phyloP scores from a whole-genome alignment of 2,329 filamentous ascomycete species.

The Cyclaneusma minus region DNA sequence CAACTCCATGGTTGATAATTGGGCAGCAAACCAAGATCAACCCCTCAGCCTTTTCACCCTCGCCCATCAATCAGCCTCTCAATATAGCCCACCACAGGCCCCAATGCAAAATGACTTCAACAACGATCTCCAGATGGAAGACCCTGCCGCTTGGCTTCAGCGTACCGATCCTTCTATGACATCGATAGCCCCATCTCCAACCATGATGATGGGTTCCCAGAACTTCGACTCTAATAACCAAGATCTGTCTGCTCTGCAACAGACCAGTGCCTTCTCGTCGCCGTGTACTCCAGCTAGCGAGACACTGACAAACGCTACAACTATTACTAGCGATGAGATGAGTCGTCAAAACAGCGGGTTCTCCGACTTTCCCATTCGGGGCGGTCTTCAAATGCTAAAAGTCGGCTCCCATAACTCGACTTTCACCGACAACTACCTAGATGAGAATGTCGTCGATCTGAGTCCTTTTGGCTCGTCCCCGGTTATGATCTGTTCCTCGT shows the following conservation, averaged over 20 bases:
- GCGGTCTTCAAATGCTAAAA: conserved; percentile 17
- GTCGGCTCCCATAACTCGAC: conserved; percentile 16
- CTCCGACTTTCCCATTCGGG: conserved; percentile 16
- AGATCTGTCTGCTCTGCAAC: background rate
- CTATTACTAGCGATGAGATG: conserved; percentile 15
- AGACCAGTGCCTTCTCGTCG: conserved; percentile 7
- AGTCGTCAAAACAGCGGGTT: conserved; percentile 18
- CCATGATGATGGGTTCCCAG: conserved; percentile 7
- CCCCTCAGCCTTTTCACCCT: conserved; percentile 12
- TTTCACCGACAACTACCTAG: conserved; percentile 12
- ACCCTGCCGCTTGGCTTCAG: conserved; percentile 12
- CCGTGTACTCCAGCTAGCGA: conserved; percentile 15
- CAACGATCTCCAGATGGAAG: conserved; percentile 7
- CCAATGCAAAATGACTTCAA: conserved; percentile 7
- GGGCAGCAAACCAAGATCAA: conserved; percentile 12
- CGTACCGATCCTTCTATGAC: conserved; percentile 5
- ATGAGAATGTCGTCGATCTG: conserved; percentile 15
- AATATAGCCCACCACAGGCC: conserved; percentile 9
- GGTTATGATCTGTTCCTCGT: conserved; percentile 15
- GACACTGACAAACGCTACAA: conserved; percentile 17
- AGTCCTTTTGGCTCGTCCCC: conserved; percentile 10
- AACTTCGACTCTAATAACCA: conserved; percentile 5
- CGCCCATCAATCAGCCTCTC: conserved; percentile 12
- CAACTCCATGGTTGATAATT: conserved; percentile 11
- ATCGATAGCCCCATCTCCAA: conserved; percentile 5